Evolutionary conservation across 2,329 filamentous ascomycete genomes (phyloP), one percentile per base, ranked within the genome.

Genomic region (Diaporthe sp.): DNA sequence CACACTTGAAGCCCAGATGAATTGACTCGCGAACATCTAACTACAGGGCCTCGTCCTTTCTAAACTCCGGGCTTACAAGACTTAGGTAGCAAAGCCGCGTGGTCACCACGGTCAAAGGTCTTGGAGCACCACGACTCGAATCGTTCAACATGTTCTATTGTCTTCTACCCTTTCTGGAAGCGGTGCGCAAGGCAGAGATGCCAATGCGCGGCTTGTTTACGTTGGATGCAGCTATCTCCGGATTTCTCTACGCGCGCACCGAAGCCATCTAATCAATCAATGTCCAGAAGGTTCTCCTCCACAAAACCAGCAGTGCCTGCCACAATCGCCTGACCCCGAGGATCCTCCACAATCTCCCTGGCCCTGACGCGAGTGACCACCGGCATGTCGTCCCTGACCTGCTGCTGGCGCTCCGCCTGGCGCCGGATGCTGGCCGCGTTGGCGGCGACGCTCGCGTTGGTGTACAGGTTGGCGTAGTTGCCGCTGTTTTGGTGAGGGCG

Each of bases 371-470:
- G 57, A 3, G 44, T 53, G 17, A 31, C 68, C 13, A 70, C 61
- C 22, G 44, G 69, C 31, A 42, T 37, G 28, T 62, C 22, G 19
- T 31, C n/a, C 31, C n/a, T 69, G n/a, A 34, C 22, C 55, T 69
- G 59, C 57, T 44, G 61, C 72, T 72, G 72, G 22, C 44, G 51
- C 37, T 59, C 34, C 8, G 68, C 68, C 28, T 73, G 72, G 7
- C 61, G 69, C 44, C 31, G 53, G 68, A 65, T 49, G 22, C 19
- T 58, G 28, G 67, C 68, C 53, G 53, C 68, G 15, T 67, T 72
- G 42, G 72, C 72, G 12, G 72, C 75, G 31, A 74, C 34, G 44
- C 72, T 74, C 53, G 68, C 59, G 46, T 72, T 69, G n/a, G 73
- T 75, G 61, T 58, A 46, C 22, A 74, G 25, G 58, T 62, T 49